These are phyloP conservation scores for Babesia microti DNA, from an alignment of 169 alveolate species.

Conservation along the genomic window DNA sequence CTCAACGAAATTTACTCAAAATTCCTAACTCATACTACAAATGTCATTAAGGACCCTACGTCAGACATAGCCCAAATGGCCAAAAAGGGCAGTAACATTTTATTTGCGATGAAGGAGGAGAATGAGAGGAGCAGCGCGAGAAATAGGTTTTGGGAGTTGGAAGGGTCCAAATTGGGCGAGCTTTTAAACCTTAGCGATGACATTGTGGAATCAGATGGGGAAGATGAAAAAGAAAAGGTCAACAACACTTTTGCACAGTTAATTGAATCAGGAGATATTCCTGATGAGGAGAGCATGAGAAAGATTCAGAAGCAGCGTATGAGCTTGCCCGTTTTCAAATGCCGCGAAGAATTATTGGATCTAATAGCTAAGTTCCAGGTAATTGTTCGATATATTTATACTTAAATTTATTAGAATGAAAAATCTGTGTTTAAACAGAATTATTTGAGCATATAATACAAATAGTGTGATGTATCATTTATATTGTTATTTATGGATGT, in stretches of 20 bases:
- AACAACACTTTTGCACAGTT: slow-evolving; percentile 12
- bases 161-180: slow-evolving; percentile 80
- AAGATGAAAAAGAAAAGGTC: slow-evolving; percentile 26
- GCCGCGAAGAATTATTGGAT: slow-evolving; percentile 53
- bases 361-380: slow-evolving; percentile 45
- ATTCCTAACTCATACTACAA: slow-evolving; percentile 41
- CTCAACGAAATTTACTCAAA: slow-evolving; percentile 67
- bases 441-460: background rate
- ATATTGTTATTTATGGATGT: too few relatives aligned
- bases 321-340: slow-evolving; percentile 51
- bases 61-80: slow-evolving; percentile 94
- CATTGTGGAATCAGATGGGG: slow-evolving; percentile 16
- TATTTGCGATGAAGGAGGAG: slow-evolving; percentile 79
- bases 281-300: slow-evolving; percentile 41
- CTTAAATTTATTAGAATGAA: background rate
- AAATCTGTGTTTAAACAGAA: background rate
- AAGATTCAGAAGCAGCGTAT: slow-evolving; percentile 29
- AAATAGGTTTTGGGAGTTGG: slow-evolving; percentile 86
- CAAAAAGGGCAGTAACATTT: slow-evolving; percentile 87
- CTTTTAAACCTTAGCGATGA: slow-evolving; percentile 47
- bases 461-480: too few relatives aligned
- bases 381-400: background rate
- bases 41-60: slow-evolving; percentile 89
- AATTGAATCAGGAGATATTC: slow-evolving; percentile 38
- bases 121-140: slow-evolving; percentile 80